phyloP scores from a whole-genome alignment of 805 yeast genomes.

The Metschnikowia drakensbergensis region DNA sequence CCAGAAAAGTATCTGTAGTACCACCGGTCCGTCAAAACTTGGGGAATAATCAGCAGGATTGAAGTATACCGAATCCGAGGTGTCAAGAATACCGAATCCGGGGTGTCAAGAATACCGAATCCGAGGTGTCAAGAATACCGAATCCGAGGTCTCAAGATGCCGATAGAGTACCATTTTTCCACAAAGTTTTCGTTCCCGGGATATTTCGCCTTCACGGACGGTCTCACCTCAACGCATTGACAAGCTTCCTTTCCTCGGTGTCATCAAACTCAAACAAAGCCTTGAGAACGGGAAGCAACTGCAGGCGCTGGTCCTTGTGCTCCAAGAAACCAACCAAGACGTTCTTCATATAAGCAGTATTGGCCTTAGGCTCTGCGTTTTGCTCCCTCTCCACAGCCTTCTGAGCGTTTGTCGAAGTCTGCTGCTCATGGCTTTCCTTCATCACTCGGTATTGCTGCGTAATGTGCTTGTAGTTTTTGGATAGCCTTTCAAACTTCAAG shows the following conservation, averaged over 20 bases:
- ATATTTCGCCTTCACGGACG: too few relatives aligned
- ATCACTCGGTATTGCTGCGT: constrained; percentile 53
- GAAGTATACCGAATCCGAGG: too few relatives aligned
- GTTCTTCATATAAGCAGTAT: constrained; percentile 78
- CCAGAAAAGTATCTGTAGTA: too few relatives aligned
- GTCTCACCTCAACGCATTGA: constrained; percentile 49
- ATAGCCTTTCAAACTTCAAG: constrained; percentile 60
- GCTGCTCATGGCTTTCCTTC: constrained; percentile 24
- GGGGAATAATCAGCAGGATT: too few relatives aligned
- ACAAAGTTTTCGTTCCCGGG: too few relatives aligned
- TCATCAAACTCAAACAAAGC: constrained; percentile 65
- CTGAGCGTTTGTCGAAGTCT: constrained; percentile 3
- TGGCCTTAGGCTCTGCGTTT: constrained; percentile 25
- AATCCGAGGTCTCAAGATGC: too few relatives aligned
- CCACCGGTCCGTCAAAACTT: too few relatives aligned
- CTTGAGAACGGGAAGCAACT: constrained; percentile 79
- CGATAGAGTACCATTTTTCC: too few relatives aligned
- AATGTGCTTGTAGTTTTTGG: constrained; percentile 65
- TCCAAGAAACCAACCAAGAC: constrained; percentile 89
- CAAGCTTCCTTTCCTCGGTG: constrained; percentile 70
- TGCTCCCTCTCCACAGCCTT: constrained; percentile 11
- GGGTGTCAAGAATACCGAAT: too few relatives aligned
- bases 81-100: too few relatives aligned
- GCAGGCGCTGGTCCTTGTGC: constrained; percentile 86
- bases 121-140: too few relatives aligned